Percentiles rank a stretch among this genome's conserved stretches.
Conservation (phyloP, 2,329 filamentous ascomycete species). For the Chaetoscypha palmicola region DNA sequence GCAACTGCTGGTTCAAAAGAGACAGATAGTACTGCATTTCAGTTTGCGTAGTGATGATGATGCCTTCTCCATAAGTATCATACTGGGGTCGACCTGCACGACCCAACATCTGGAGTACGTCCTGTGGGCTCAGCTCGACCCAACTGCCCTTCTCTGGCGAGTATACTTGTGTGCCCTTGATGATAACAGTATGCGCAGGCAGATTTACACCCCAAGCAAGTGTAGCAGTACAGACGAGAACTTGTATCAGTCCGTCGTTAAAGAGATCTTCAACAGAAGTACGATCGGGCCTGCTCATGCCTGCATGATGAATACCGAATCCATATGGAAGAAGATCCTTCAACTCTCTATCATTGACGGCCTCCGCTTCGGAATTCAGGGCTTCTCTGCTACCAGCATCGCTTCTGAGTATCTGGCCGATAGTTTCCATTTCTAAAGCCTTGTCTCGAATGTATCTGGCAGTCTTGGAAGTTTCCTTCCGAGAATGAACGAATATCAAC, state of each 20-base stretch:
- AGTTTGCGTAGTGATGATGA: slow-evolving; percentile 91
- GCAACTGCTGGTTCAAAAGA: slow-evolving; percentile 90
- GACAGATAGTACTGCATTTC: slow-evolving; percentile 98
- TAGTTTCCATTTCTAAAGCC: slow-evolving; percentile 92
- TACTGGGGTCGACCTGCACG: slow-evolving; percentile 94
- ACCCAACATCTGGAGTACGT: slow-evolving; percentile 97
- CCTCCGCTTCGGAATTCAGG: slow-evolving; percentile 73
- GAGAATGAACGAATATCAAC: slow-evolving; percentile 97
- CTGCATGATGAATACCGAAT: slow-evolving; percentile 96
- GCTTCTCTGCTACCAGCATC: slow-evolving; percentile 90
- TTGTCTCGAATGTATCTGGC: slow-evolving; percentile 95
- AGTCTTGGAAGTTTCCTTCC: slow-evolving; percentile 97
- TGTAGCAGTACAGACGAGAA: slow-evolving; percentile 96
- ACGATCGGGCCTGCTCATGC: slow-evolving; percentile 92
- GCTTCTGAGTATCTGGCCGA: slow-evolving; percentile 87
- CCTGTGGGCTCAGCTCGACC: slow-evolving; percentile 95
- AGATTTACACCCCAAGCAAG: slow-evolving; percentile 98
- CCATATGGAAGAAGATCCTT: slow-evolving; percentile 95
- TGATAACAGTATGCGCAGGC: slow-evolving; percentile 95
- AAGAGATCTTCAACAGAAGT: slow-evolving; percentile 94
- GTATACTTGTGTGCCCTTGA: slow-evolving; percentile 97
- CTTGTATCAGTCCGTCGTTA: slow-evolving; percentile 81
- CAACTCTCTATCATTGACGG: slow-evolving; percentile 76
- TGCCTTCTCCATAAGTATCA: slow-evolving; percentile 95
- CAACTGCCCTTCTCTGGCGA: slow-evolving; percentile 97